Conservation (phyloP, 768 basidiomycete genomes). For the Boletellus sp. region DNA sequence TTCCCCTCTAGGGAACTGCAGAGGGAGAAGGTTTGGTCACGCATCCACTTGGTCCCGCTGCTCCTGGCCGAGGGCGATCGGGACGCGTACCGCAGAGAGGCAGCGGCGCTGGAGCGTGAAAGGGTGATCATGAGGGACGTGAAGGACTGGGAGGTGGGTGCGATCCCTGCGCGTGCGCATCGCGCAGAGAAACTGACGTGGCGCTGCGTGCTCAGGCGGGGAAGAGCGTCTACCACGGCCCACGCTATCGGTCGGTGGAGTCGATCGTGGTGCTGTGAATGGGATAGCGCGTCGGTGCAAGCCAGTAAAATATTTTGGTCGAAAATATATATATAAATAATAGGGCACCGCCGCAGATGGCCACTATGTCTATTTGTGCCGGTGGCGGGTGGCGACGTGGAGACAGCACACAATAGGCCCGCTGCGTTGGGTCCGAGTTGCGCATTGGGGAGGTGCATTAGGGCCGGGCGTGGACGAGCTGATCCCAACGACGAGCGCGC, state of each 20-base stretch:
- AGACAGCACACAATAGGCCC: conserved; percentile 27
- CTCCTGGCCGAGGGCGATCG: conserved; percentile 93
- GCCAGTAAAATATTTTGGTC: too few species aligned
- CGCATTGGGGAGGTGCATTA: conserved; percentile 4
- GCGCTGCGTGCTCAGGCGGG: conserved; percentile 53
- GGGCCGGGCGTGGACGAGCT: too few species aligned
- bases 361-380: conserved; percentile 20
- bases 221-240: conserved; percentile 81
- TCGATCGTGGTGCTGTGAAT: conserved; percentile 57
- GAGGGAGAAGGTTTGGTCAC: conserved; percentile 92
- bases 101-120: conserved; percentile 77
- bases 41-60: conserved; percentile 90
- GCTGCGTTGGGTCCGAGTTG: conserved; percentile 5
- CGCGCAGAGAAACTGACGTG: conserved; percentile 15
- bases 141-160: conserved; percentile 86
- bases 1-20: conserved; percentile 74
- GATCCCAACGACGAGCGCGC: background rate
- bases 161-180: conserved; percentile 21
- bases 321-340: too few species aligned
- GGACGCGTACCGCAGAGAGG: conserved; percentile 75
- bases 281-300: background rate
- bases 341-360: conserved; percentile 23
- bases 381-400: conserved; percentile 34
- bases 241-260: conserved; percentile 59
- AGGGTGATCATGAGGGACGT: conserved; percentile 94